phyloP scores from a whole-genome alignment of 2,329 filamentous ascomycete species.

The Fusarium anguioides region DNA sequence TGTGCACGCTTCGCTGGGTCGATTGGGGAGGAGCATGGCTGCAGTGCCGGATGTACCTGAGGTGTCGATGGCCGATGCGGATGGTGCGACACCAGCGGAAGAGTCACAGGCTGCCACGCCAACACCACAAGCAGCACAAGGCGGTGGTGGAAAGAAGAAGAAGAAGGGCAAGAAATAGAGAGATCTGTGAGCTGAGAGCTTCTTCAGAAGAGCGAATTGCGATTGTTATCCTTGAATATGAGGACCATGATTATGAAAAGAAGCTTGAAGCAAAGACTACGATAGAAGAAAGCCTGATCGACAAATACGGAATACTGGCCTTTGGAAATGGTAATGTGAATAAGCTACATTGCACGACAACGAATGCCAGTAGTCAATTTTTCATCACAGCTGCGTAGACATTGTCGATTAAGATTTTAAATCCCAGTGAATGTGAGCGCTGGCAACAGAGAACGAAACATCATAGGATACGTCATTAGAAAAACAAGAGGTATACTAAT shows the following conservation, averaged over 20 bases:
- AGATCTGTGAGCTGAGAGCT: background rate
- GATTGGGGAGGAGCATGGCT: slow-evolving; percentile 76
- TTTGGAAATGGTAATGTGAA: background rate
- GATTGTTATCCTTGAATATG: background rate
- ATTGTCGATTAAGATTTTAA: background rate
- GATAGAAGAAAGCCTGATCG: background rate
- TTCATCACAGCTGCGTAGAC: background rate
- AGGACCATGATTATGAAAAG: background rate
- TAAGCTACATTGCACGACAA: background rate
- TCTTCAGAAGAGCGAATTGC: background rate
- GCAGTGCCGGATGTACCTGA: slow-evolving; percentile 61
- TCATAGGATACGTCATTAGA: background rate
- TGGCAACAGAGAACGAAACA: background rate
- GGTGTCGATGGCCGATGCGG: slow-evolving; percentile 57
- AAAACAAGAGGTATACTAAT: background rate
- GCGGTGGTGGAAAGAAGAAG: slow-evolving; percentile 69
- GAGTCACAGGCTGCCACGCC: slow-evolving; percentile 41
- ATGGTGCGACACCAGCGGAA: slow-evolving; percentile 40
- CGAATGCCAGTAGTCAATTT: background rate
- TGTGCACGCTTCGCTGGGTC: slow-evolving; percentile 76
- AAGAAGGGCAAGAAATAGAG: slow-evolving; percentile 61
- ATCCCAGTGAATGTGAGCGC: background rate
- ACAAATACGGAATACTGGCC: background rate
- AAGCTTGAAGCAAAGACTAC: background rate
- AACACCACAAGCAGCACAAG: slow-evolving; percentile 43